phyloP scores from a whole-genome alignment of 208 protist genomes.

The Hexamita inflata region DNA sequence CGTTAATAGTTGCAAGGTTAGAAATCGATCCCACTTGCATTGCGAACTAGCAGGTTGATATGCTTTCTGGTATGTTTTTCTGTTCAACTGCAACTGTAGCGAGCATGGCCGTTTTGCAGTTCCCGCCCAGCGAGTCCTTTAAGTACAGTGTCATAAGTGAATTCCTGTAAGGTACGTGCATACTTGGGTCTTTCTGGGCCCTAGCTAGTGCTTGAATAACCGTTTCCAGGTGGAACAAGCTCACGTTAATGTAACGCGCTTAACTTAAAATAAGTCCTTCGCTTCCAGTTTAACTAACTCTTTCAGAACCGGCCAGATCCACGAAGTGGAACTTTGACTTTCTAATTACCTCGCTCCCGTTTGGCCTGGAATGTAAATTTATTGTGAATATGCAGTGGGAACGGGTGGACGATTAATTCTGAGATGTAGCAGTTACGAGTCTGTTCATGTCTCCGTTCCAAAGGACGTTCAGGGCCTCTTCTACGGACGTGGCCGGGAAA shows the following conservation, averaged over 20 bases:
- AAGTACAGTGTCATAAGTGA: constrained; percentile 81
- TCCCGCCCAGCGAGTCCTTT: constrained; percentile 78
- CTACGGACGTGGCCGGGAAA: not conserved
- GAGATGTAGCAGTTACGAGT: constrained; percentile 24
- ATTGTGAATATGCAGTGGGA: constrained; percentile 35
- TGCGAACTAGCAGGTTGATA: constrained; percentile 28
- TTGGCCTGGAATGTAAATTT: not conserved
- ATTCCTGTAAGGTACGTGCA: constrained; percentile 71
- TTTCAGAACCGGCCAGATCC: constrained; percentile 36
- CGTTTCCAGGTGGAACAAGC: constrained; percentile 23
- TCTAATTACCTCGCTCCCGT: not conserved
- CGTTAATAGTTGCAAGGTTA: constrained; percentile 28
- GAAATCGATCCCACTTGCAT: constrained; percentile 21
- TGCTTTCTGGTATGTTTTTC: constrained; percentile 7
- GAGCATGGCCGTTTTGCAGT: constrained; percentile 61
- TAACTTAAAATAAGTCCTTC: constrained; percentile 23
- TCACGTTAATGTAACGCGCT: constrained; percentile 31
- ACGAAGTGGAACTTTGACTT: constrained; percentile 32
- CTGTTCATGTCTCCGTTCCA: constrained; percentile 25
- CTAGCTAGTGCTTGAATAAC: constrained; percentile 27
- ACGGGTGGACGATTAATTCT: constrained; percentile 30
- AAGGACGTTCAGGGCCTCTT: constrained; percentile 23
- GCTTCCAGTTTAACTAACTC: constrained; percentile 11
- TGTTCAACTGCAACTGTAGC: constrained; percentile 58
- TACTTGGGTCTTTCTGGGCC: constrained; percentile 3